Evolutionary conservation across 441 rosid genomes (phyloP).

Genomic region (Corymbia calophylla): DNA sequence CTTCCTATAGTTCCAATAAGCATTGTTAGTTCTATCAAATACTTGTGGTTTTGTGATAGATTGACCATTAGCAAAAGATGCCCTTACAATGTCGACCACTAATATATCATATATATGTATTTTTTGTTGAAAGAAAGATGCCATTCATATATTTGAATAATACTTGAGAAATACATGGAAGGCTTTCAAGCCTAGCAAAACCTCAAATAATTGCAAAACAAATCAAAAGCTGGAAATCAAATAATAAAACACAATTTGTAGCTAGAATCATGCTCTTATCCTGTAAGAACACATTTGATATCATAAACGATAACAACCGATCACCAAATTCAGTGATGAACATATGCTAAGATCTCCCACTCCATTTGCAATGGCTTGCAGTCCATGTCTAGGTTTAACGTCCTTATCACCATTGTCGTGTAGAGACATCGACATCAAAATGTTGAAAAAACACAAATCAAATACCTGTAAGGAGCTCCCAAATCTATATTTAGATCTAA

Average conservation of each 20-base stretch:
- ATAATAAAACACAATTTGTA: neutral
- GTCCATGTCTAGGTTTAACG: neutral
- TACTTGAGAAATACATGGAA: neutral
- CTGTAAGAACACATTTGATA: neutral
- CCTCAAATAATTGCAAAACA: neutral
- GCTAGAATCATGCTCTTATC: neutral
- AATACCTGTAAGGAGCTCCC: neutral
- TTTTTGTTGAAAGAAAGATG: too few species aligned
- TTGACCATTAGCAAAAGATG: neutral
- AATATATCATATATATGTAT: too few species aligned
- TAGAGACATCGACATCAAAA: neutral
- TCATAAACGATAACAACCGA: accelerated
- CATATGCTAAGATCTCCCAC: neutral
- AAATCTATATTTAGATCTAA: neutral
- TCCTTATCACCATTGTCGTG: neutral
- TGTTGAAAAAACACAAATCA: neutral
- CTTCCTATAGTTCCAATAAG: neutral
- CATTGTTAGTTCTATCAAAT: neutral
- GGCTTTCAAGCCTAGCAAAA: neutral
- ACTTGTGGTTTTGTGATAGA: neutral
- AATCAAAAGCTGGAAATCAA: neutral
- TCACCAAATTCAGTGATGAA: neutral
- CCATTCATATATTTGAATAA: too few species aligned
- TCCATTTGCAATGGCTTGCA: neutral
- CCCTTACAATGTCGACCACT: neutral